Conservation (phyloP, 164 flowering plant species). For the Pachysandra terminalis region DNA sequence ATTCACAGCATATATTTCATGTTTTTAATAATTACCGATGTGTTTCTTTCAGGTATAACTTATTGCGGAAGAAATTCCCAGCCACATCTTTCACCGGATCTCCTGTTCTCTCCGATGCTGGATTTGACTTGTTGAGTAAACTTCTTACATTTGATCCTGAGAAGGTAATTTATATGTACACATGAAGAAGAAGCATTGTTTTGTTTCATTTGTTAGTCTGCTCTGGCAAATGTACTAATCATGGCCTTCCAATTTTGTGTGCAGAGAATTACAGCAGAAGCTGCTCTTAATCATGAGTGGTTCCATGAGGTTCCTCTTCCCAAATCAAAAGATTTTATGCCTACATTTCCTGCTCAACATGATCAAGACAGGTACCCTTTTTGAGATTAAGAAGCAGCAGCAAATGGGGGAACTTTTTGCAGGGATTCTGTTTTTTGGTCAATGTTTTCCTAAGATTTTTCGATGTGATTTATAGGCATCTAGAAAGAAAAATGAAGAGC, state of each 20-base stretch:
- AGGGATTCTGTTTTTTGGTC: not conserved
- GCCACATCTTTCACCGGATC: conserved; percentile 83
- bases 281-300: conserved; percentile 92
- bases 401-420: not conserved
- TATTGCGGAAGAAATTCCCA: conserved; percentile 77
- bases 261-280: conserved; percentile 88
- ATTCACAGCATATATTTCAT: conserved; percentile 15
- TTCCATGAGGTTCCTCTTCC: conserved; percentile 94
- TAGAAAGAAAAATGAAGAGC: conserved; percentile 71
- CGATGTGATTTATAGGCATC: conserved; percentile 45
- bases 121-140: conserved; percentile 80
- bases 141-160: conserved; percentile 91
- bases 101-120: conserved; percentile 86
- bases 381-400: not conserved
- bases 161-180: conserved; percentile 35
- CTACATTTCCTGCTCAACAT: conserved; percentile 96
- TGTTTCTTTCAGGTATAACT: conserved; percentile 66
- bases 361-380: conserved; percentile 84
- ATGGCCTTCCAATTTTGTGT: not conserved
- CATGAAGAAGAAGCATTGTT: not conserved
- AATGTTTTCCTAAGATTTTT: conserved; percentile 6
- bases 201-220: too few relatives aligned
- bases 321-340: conserved; percentile 92
- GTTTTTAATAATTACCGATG: conserved; percentile 31
- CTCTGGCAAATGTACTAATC: not conserved